Evolutionary conservation across 441 rosid genomes (phyloP).

Genomic region (Francoa sonchifolia): DNA sequence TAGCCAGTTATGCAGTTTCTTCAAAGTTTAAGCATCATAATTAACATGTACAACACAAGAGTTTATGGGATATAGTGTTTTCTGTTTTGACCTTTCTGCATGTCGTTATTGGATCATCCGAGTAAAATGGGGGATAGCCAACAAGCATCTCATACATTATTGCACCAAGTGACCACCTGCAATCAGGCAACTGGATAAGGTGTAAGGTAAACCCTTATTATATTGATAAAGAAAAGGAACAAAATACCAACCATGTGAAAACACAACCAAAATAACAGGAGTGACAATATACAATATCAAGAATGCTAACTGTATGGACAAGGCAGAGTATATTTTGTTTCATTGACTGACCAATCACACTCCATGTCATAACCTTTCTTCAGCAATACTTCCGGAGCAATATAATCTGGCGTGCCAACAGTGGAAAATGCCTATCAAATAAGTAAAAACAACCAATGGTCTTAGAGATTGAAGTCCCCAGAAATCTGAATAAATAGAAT

Average conservation of each 20-base stretch:
- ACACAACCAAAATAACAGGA: conserved; percentile 1
- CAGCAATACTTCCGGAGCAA: conserved; percentile 93
- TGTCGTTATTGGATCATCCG: conserved; percentile 83
- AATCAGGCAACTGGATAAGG: conserved; percentile 16
- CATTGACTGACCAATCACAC: conserved; percentile 82
- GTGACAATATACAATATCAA: no score
- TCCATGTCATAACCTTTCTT: conserved; percentile 99
- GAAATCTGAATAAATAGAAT: no score
- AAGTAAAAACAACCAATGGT: conserved; percentile 13
- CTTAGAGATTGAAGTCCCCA: no score
- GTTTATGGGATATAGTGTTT: background rate
- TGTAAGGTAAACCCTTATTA: conserved; percentile 6
- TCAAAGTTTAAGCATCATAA: no score
- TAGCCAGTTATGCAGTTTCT: no score
- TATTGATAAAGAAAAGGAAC: background rate
- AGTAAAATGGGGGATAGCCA: conserved; percentile 94
- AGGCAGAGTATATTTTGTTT: no score
- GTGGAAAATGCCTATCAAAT: conserved; percentile 81
- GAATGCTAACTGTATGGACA: no score
- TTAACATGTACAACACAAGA: background rate
- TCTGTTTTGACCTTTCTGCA: conserved; percentile 89
- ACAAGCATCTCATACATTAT: conserved; percentile 97
- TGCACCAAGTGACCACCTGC: conserved; percentile 98
- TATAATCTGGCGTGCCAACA: conserved; percentile 97
- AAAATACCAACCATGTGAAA: background rate